phyloP scores from a whole-genome alignment of 1,284 basidiomycete species.

The Anthracocystis walkeri region DNA sequence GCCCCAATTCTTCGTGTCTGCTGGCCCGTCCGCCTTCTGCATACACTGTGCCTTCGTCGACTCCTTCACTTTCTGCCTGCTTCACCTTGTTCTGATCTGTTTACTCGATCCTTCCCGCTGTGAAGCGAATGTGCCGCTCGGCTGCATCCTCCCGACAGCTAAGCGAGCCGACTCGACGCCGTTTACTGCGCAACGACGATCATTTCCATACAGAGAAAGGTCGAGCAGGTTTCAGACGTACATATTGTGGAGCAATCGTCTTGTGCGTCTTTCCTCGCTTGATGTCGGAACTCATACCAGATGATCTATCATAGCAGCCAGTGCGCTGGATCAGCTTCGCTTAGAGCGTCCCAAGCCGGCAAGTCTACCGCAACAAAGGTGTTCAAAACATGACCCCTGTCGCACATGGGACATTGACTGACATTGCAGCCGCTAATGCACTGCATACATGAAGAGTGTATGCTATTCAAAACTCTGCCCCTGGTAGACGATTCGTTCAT shows the following conservation, averaged over 20 bases:
- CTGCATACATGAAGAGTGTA: not conserved
- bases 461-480: not conserved
- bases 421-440: not conserved
- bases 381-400: slow-evolving; percentile 14
- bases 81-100: not conserved
- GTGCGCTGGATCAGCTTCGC: not conserved
- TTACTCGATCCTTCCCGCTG: slow-evolving; percentile 2
- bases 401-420: not conserved
- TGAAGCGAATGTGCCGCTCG: not conserved
- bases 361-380: not conserved
- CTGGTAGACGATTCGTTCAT: not conserved
- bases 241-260: slow-evolving; percentile 14
- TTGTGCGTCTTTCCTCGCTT: not conserved
- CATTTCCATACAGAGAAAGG: slow-evolving; percentile 32
- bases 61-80: not conserved
- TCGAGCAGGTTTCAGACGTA: slow-evolving; percentile 15
- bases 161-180: slow-evolving; percentile 13
- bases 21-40: slow-evolving; percentile 5
- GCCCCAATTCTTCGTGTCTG: slow-evolving; percentile 23
- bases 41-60: slow-evolving; percentile 1
- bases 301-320: not conserved
- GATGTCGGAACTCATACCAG: not conserved
- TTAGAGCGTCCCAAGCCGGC: slow-evolving; percentile 8
- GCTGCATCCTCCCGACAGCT: not conserved
- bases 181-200: slow-evolving; percentile 27